A percentile compares a stretch with the other conserved stretches of the same genome.
These are phyloP conservation scores for Yamadazyma dushanensis DNA, from an alignment of 1,139 yeast species.

Conservation along the genomic window DNA sequence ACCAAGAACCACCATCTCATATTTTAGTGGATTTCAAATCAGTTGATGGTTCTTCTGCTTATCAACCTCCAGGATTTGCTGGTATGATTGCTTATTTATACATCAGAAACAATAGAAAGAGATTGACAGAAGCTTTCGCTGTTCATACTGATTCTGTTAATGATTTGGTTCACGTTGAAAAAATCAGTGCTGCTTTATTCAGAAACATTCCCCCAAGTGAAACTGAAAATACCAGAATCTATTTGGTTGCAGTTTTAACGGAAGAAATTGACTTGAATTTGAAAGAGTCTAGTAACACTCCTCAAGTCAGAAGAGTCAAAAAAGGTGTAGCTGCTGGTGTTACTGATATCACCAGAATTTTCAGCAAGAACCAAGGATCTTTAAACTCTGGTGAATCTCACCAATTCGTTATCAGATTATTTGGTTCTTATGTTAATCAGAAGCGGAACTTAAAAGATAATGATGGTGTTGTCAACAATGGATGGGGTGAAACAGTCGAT, in stretches of 20 bases:
- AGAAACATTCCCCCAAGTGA: conserved; percentile 75
- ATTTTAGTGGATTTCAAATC: conserved; percentile 78
- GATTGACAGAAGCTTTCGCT: conserved; percentile 80
- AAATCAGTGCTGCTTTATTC: conserved; percentile 76
- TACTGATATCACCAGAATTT: conserved; percentile 78
- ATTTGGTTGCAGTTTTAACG: conserved; percentile 65
- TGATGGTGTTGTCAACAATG: conserved; percentile 50
- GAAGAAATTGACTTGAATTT: conserved; percentile 51
- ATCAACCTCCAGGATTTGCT: conserved; percentile 66
- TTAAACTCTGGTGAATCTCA: conserved; percentile 63
- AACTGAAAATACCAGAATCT: conserved; percentile 60
- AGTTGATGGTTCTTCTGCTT: conserved; percentile 60
- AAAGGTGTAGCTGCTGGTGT: conserved; percentile 91
- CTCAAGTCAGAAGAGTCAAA: conserved; percentile 50
- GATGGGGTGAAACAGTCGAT: conserved; percentile 89
- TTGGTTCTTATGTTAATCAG: conserved; percentile 60
- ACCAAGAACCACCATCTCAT: conserved; percentile 65
- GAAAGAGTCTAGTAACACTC: conserved; percentile 23
- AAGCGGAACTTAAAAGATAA: conserved; percentile 25
- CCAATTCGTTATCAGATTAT: conserved; percentile 70
- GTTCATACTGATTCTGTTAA: conserved; percentile 61
- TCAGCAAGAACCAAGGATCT: conserved; percentile 64
- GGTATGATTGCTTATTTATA: conserved; percentile 76
- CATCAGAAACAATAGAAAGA: conserved; percentile 61
- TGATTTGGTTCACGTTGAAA: conserved; percentile 62